Evolutionary conservation across 2,329 filamentous ascomycete genomes (phyloP).

Genomic region (Teratosphaeria destructans): DNA sequence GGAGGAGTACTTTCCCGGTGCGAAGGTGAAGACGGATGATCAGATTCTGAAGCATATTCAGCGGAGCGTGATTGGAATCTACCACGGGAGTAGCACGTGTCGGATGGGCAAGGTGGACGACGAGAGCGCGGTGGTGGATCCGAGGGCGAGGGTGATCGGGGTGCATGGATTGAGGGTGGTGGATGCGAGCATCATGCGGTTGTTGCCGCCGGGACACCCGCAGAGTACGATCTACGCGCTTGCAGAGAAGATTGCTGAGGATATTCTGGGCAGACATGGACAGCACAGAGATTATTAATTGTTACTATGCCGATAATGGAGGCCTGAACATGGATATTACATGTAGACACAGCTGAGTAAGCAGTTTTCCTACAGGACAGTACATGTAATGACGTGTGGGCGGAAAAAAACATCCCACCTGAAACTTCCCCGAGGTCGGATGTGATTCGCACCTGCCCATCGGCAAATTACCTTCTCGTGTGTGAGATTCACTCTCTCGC

Average conservation of each 20-base stretch:
- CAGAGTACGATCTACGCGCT: constrained; percentile 8
- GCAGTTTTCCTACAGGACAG: background rate
- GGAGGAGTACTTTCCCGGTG: background rate
- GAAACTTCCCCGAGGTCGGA: background rate
- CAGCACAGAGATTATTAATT: background rate
- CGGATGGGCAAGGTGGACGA: constrained; percentile 47
- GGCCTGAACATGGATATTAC: background rate
- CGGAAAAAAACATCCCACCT: background rate
- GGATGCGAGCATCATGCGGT: constrained; percentile 35
- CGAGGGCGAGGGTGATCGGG: constrained; percentile 46
- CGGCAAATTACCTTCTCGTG: background rate
- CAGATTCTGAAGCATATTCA: constrained; percentile 39
- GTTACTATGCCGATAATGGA: too few relatives aligned
- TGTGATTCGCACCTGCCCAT: background rate
- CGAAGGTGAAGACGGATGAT: constrained; percentile 25
- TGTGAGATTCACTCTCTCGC: background rate
- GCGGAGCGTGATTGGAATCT: constrained; percentile 42
- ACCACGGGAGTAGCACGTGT: constrained; percentile 47
- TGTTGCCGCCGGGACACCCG: constrained; percentile 11
- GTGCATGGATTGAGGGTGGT: constrained; percentile 49
- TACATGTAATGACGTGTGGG: too few relatives aligned
- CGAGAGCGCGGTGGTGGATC: constrained; percentile 45
- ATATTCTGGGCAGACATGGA: background rate
- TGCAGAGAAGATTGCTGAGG: constrained; percentile 2
- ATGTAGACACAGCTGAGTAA: background rate